phyloP scores from a whole-genome alignment of 495 filamentous ascomycete genomes.

The Aspergillus heteromorphus region DNA sequence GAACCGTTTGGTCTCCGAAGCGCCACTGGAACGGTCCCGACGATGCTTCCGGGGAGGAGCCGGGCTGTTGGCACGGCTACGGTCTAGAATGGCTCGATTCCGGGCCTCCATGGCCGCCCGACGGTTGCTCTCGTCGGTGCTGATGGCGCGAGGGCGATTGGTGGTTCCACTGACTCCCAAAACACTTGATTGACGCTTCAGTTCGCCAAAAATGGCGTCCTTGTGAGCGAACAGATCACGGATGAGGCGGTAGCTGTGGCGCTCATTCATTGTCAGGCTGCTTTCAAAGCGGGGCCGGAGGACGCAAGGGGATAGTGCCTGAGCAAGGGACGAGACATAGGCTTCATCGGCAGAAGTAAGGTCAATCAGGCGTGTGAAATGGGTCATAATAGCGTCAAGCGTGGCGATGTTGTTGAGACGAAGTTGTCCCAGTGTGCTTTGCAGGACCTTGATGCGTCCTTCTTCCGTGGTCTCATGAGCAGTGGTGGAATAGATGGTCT shows the following conservation, averaged over 20 bases:
- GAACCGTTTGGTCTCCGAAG: conserved; percentile 68
- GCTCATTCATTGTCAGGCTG: conserved; percentile 90
- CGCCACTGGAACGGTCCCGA: conserved; percentile 76
- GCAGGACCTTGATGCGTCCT: conserved; percentile 82
- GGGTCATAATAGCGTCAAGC: conserved; percentile 94
- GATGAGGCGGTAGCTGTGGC: conserved; percentile 84
- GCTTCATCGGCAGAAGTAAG: conserved; percentile 91
- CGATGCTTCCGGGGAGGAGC: conserved; percentile 58
- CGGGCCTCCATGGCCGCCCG: conserved; percentile 91
- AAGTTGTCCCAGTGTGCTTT: conserved; percentile 91
- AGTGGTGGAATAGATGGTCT: conserved; percentile 80
- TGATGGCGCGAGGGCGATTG: conserved; percentile 74
- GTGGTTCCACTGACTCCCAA: conserved; percentile 35
- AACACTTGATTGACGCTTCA: conserved; percentile 81
- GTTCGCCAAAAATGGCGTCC: conserved; percentile 87
- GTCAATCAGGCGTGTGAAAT: conserved; percentile 95
- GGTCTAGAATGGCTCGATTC: conserved; percentile 73
- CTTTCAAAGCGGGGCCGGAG: conserved; percentile 81
- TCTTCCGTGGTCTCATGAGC: conserved; percentile 68
- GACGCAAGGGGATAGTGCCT: conserved; percentile 76
- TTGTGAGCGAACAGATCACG: conserved; percentile 93
- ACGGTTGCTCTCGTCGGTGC: conserved; percentile 93
- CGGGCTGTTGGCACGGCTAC: conserved; percentile 69
- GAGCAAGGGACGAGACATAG: conserved; percentile 72
- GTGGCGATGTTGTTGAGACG: conserved; percentile 97